Evolutionary conservation across 78 protist species (phyloP).

Genomic region (Dictyostelium brefeldianum): DNA sequence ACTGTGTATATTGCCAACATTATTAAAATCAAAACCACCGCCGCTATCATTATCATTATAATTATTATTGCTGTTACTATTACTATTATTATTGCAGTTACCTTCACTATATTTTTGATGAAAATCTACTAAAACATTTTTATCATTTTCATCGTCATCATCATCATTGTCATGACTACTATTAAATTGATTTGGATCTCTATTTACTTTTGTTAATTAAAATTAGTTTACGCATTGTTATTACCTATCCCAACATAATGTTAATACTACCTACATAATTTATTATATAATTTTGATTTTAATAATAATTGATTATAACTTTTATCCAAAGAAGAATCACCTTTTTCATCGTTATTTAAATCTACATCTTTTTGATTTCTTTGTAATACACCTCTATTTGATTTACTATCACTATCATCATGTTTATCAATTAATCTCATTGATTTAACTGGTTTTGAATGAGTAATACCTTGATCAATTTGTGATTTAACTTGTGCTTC

Average conservation of each 20-base stretch:
- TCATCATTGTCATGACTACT: not conserved
- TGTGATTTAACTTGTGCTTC: conserved; percentile 22
- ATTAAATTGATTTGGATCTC: not conserved
- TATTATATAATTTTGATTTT: conserved; percentile 49
- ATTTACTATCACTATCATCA: not conserved
- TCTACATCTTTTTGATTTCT: conserved; percentile 62
- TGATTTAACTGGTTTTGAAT: not conserved
- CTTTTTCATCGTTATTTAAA: not conserved
- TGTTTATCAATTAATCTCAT: not conserved
- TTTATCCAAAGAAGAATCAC: conserved; percentile 14
- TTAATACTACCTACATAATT: conserved; percentile 23
- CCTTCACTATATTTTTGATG: not conserved
- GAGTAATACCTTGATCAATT: not conserved
- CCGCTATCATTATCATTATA: not conserved
- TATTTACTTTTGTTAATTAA: not conserved
- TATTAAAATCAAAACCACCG: not conserved
- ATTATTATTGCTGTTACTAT: not conserved
- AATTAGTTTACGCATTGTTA: too few species aligned
- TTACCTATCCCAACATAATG: too few species aligned
- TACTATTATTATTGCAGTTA: not conserved
- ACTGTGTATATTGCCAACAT: not conserved
- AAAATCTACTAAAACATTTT: not conserved
- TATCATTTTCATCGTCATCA: not conserved
- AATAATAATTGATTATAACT: not conserved
- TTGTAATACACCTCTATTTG: conserved; percentile 22